phyloP scores from a whole-genome alignment of 495 filamentous ascomycete genomes.

The Penicillium herquei region DNA sequence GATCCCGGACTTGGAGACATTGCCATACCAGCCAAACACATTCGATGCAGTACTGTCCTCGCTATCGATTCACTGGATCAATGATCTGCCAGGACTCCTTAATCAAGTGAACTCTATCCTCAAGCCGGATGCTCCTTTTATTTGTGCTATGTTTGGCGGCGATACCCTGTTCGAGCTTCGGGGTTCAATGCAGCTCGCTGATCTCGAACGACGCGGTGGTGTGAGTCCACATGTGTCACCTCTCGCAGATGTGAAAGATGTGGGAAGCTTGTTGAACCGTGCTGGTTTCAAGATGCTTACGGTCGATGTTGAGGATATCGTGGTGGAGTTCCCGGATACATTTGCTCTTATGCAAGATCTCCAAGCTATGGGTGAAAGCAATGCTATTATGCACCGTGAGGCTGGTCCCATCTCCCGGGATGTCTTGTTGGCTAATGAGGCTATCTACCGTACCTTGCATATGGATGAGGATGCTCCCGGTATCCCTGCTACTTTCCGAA shows the following conservation, averaged over 20 bases:
- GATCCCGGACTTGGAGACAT: conserved; percentile 62
- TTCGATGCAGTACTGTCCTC: conserved; percentile 90
- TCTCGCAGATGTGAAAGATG: conserved; percentile 86
- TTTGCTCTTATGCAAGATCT: conserved; percentile 92
- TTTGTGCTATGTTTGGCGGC: conserved; percentile 94
- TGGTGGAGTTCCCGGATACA: conserved; percentile 90
- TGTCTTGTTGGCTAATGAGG: conserved; percentile 83
- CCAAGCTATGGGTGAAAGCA: conserved; percentile 91
- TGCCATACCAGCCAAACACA: conserved; percentile 72
- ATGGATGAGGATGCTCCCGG: conserved; percentile 63
- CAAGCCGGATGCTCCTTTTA: conserved; percentile 88
- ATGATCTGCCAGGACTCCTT: conserved; percentile 84
- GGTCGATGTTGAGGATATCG: conserved; percentile 94
- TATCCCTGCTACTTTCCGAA: conserved; percentile 84
- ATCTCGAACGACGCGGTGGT: conserved; percentile 82
- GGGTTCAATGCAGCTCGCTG: conserved; percentile 89
- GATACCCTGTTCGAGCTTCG: conserved; percentile 94
- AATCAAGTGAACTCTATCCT: conserved; percentile 77
- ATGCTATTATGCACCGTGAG: conserved; percentile 79
- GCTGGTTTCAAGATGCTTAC: conserved; percentile 95
- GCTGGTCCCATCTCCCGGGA: conserved; percentile 73
- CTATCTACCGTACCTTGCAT: conserved; percentile 84
- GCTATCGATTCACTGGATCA: conserved; percentile 94
- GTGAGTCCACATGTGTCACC: conserved; percentile 85
- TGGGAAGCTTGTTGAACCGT: conserved; percentile 79